Percentiles rank a stretch among this genome's conserved stretches.
These are phyloP conservation scores for Naganishia antarctica DNA, from an alignment of 768 basidiomycete species.

Conservation along the genomic window DNA sequence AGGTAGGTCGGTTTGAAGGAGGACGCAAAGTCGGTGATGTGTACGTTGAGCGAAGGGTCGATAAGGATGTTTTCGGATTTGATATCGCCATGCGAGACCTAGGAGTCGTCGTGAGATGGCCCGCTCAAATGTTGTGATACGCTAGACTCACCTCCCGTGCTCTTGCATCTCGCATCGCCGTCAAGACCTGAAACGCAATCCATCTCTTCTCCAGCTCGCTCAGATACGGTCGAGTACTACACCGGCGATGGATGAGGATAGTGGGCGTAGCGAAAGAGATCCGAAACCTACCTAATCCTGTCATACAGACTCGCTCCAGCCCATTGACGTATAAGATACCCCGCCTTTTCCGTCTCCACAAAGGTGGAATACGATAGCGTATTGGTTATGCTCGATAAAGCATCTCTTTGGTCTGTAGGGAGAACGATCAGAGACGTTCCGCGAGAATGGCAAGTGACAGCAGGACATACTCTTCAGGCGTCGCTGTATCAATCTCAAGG, in stretches of 20 bases:
- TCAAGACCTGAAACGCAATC: slow-evolving; percentile 90
- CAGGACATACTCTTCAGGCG: slow-evolving; percentile 62
- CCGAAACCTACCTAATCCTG: slow-evolving; percentile 87
- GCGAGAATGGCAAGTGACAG: slow-evolving; percentile 16
- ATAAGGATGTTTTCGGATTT: slow-evolving; percentile 96
- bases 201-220: slow-evolving; percentile 91
- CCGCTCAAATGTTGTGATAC: neutral
- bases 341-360: slow-evolving; percentile 91
- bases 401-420: slow-evolving; percentile 57
- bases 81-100: slow-evolving; percentile 95
- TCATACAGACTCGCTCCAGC: slow-evolving; percentile 90
- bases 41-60: slow-evolving; percentile 92
- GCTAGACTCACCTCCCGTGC: slow-evolving; percentile 57
- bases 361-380: slow-evolving; percentile 83
- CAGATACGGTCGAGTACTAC: slow-evolving; percentile 90
- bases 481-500: slow-evolving; percentile 66
- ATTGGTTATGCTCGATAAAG: slow-evolving; percentile 76
- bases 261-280: too few species aligned
- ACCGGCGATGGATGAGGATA: too few species aligned
- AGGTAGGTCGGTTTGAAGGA: slow-evolving; percentile 92
- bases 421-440: too few species aligned
- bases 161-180: slow-evolving; percentile 74
- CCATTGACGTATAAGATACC: slow-evolving; percentile 92
- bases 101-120: neutral
- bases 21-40: slow-evolving; percentile 85